phyloP scores from a whole-genome alignment of 805 yeast species.

The Candida broadrunensis region DNA sequence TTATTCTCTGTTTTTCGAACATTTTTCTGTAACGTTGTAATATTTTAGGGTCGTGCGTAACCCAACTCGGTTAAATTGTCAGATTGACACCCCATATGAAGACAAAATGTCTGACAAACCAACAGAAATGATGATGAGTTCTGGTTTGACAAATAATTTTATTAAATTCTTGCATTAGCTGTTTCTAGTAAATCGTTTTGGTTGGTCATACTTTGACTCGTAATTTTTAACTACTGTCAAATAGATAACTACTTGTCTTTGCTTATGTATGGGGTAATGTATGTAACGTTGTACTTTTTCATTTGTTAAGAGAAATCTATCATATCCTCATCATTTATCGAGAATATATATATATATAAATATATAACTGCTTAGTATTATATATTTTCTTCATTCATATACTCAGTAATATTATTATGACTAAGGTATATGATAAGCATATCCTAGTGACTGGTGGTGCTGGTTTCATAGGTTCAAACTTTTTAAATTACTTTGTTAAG shows the following conservation, averaged over 20 bases:
- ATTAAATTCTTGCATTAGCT: too few relatives aligned
- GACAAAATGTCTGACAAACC: constrained; percentile 1
- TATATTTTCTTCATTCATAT: too few relatives aligned
- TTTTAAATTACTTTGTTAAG: constrained; percentile 31
- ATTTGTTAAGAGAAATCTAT: too few relatives aligned
- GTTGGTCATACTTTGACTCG: too few relatives aligned
- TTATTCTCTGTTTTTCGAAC: neutral
- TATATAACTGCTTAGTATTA: too few relatives aligned
- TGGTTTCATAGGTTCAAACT: constrained; percentile 55
- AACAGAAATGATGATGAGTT: too few relatives aligned
- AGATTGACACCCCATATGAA: neutral
- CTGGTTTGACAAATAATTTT: too few relatives aligned
- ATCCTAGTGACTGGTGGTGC: constrained; percentile 55
- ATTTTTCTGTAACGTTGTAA: constrained; percentile 1
- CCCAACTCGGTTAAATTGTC: too few relatives aligned
- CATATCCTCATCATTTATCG: too few relatives aligned
- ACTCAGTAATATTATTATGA: too few relatives aligned
- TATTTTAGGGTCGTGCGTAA: neutral
- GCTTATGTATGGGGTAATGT: neutral
- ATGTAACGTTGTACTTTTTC: neutral
- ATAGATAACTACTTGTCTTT: neutral
- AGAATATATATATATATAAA: too few relatives aligned
- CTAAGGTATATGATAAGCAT: constrained; percentile 7
- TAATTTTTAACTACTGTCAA: neutral
- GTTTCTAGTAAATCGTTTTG: too few relatives aligned